A percentile compares a stretch with the other conserved stretches of the same genome.
These are phyloP conservation scores for Zygoascus meyerae DNA, from an alignment of 1,139 yeast species.

Conservation along the genomic window DNA sequence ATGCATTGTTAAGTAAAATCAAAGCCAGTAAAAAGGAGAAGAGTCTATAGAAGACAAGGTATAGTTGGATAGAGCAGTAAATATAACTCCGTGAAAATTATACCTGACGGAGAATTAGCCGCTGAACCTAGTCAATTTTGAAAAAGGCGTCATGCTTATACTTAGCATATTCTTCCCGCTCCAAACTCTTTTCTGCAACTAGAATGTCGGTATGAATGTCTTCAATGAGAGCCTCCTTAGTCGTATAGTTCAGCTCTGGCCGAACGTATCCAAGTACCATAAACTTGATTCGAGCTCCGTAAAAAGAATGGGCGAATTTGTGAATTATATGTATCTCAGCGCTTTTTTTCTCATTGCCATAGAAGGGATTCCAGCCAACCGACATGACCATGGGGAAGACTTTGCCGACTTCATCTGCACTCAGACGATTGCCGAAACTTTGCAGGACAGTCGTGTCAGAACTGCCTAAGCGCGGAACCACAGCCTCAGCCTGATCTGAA, in stretches of 20 bases:
- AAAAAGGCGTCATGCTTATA: slow-evolving; percentile 25
- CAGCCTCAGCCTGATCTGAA: slow-evolving; percentile 34
- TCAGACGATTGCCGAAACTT: slow-evolving; percentile 55
- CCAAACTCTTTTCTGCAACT: slow-evolving; percentile 52
- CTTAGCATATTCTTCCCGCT: slow-evolving; percentile 32
- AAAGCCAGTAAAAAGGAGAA: no score
- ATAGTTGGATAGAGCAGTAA: no score
- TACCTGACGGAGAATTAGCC: no score
- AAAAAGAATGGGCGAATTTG: slow-evolving; percentile 60
- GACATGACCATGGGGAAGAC: slow-evolving; percentile 88
- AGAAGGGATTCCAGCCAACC: slow-evolving; percentile 94
- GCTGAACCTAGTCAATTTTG: neutral
- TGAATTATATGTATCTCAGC: slow-evolving; percentile 79
- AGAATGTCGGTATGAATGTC: slow-evolving; percentile 79
- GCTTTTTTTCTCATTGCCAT: slow-evolving; percentile 58
- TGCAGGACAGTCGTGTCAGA: slow-evolving; percentile 13
- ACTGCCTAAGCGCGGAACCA: slow-evolving; percentile 9
- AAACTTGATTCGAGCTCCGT: slow-evolving; percentile 71
- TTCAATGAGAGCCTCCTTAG: slow-evolving; percentile 76
- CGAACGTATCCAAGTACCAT: slow-evolving; percentile 81
- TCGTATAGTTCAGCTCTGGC: slow-evolving; percentile 83
- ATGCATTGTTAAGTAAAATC: slow-evolving; percentile 12
- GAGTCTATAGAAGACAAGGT: no score
- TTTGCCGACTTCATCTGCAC: slow-evolving; percentile 32
- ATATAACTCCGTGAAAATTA: no score